Conservation (phyloP, 352 stramenopile genomes). For the Globisporangium cederbergense region DNA sequence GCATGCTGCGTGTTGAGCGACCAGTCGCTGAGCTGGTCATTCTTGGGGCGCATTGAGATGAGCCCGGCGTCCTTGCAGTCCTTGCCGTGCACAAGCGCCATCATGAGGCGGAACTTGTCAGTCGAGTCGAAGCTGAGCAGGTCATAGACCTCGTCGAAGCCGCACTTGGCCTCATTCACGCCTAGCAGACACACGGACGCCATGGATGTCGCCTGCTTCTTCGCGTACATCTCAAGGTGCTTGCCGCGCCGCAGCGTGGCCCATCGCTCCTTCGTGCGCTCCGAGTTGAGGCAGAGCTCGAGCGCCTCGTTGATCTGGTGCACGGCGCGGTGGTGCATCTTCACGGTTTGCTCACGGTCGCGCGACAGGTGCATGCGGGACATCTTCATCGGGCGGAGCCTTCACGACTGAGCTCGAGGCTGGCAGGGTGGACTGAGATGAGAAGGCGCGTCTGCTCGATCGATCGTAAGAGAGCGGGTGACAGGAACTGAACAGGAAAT, state of each 20-base stretch:
- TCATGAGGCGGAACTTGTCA: slow-evolving; percentile 52
- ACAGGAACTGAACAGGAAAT: slow-evolving; percentile 1
- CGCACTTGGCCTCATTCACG: slow-evolving; percentile 53
- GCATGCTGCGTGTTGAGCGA: slow-evolving; percentile 44
- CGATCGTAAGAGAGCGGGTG: slow-evolving; percentile 1
- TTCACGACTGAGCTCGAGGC: background rate
- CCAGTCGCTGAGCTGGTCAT: slow-evolving; percentile 32
- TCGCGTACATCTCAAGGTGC: slow-evolving; percentile 54
- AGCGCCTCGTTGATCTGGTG: slow-evolving; percentile 60
- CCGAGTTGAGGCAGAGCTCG: slow-evolving; percentile 48
- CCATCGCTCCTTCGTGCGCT: slow-evolving; percentile 54
- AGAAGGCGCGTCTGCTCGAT: background rate
- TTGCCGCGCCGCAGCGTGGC: slow-evolving; percentile 46
- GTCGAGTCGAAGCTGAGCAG: slow-evolving; percentile 58
- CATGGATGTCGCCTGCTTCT: slow-evolving; percentile 29
- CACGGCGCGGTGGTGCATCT: slow-evolving; percentile 63
- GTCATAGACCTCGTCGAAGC: slow-evolving; percentile 58
- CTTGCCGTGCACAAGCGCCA: slow-evolving; percentile 51
- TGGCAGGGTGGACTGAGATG: background rate
- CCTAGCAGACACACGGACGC: slow-evolving; percentile 46
- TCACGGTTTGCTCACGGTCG: slow-evolving; percentile 42
- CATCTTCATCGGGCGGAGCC: slow-evolving; percentile 15
- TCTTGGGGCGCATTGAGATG: slow-evolving; percentile 34
- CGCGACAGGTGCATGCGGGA: slow-evolving; percentile 38
- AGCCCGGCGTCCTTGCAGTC: slow-evolving; percentile 57